Evolutionary conservation across 2,329 filamentous ascomycete species (phyloP), one percentile per base, ranked within the genome.

Genomic region (Diplodia scrobiculata): DNA sequence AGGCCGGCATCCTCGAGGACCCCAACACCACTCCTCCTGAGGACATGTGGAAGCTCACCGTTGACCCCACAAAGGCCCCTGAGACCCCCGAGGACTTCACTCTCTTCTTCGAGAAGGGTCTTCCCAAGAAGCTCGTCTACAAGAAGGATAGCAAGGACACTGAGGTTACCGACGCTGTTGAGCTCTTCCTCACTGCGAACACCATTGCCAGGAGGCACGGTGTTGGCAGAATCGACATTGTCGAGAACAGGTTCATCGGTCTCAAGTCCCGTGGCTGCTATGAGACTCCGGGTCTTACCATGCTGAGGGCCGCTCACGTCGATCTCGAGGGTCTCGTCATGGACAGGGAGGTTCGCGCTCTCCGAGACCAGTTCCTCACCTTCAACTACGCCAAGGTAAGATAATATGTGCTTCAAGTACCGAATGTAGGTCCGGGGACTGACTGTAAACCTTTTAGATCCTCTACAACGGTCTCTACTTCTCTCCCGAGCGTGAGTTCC

Each of bases 221-320:
- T 76, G 86, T 94, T 71, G 91, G 91, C 73, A 84, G 91, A 73
- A 89, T 94, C 70, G 91, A 94, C 78, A 94, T 94, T 74, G 90
- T 93, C 68, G 90, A 92, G 77, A 90, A 91, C 81, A 85, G 91
- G 64, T 91, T 89, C 82, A 89, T 91, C 74, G 91, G 90, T 69
- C 83, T 93, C 72, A 93, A 93, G 83, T 88, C 85, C 71, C 87
- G 91, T 73, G 91, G 91, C 72, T 93, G 90, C 83, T 93, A 93
- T 82, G 91, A 93, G 68, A 79, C 78, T 50, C 78, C 73, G 54
- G 76, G 74, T 71, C 77, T 78, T 73, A 78, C 75, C 34, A 75
- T 78, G 68, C 83, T 87, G 51, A 82, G 85, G 66, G 76, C 80
- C 60, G 85, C 85, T 1, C 85, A 87, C 77, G 75, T 88, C 69